Evolutionary conservation across 805 yeast species (phyloP), one percentile per base, ranked within the genome.

Genomic region (Yarrowia sp.): DNA sequence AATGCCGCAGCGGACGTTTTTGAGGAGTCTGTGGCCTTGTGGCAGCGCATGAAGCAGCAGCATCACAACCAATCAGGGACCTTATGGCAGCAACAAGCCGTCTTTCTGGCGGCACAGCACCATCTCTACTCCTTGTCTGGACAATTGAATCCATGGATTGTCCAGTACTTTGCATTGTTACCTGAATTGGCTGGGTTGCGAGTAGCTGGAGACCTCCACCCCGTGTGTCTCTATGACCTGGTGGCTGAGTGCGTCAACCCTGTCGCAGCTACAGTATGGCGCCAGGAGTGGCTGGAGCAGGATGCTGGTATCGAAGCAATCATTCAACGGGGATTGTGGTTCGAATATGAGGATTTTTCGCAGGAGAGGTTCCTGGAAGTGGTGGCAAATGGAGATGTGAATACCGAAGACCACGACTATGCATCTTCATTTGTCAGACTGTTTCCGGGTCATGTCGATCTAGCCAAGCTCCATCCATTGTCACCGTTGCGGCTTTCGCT

Each of bases 21-120:
- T 22, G 61, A 54, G 21, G 46, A 35, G 35, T 54, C 61, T 2
- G 61, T 54, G 46, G 46, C 46, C n/a, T 28, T 54, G 46, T 54
- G 61, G 61, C 54, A 48, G 54, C 54, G 7, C 3, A 48, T 48
- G 26, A 48, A 48, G 54, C 38, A 19, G 26, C 54, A 48, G 54
- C 26, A 17, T 30, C 54, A 32, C 14, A 30, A 32, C 28, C 26
- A 32, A 28, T 24, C n/a, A 14, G 35, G n/a, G 35, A 28, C 33
- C n/a, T 14, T 48, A 9, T 48, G 38, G 26, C 54, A 19, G 38
- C 38, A 32, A n/a, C 61, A 54, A 17, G 61, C 61, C 9, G 40
- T 38, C 26, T 54, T 54, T 38, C 35, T 54, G 35, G 46, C 35
- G 10, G 61, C 46, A 4, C 61, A 54, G 28, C 61, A 38, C 35